Base-by-base conservation (phyloP, 345 rosid genomes). In the Cardamine occulta region DNA sequence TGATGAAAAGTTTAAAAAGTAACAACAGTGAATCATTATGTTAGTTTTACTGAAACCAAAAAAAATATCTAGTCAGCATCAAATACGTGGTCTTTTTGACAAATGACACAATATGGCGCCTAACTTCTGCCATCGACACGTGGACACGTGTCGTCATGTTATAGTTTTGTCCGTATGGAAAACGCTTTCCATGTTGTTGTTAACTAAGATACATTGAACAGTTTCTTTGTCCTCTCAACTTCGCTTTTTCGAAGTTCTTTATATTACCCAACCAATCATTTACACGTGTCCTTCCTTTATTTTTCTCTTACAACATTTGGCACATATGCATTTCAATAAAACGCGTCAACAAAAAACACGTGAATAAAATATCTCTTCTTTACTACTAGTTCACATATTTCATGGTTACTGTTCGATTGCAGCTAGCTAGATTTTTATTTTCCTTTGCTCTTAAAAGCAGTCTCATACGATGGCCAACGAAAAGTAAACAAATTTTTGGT, bases 131-230 rank as follows among this genome's bases (percentile, higher is more conserved):
- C 60, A 76, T 8, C 44, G 56, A 75, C 63, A 75, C 79, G 74
- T 69, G 75, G 34, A 44, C 75, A 76, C 80, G 80, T 77, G 80
- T 77, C 76, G 29, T 55, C 45, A 45, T 49, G 66, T 63, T 35
- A 51, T 14, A 55, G 45, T 72, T 76, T 15, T 68, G 80, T 76
- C 66, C 75, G 58, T 54, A 70, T 70, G 45, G 23, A 64, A 70
- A 70, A 77, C 4, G 70, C 72, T 63, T 76, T 77, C 60, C 75
- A 77, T 77, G 80, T 45, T 76, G 74, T n/a, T n/a, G n/a, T 28
- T 29, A 76, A 58, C 64, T 7, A 76, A 47, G 71, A 70, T 76
- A 26, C 80, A 77, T 63, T 77, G 80, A 77, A 77, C 76, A 42
- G 80, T 76, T 76, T 19, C 40, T 31, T 31, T 29, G 74, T 75